Percentiles rank a stretch among this genome's conserved stretches.
phyloP scores from a whole-genome alignment of 2,329 filamentous ascomycete genomes.

The Aureobasidium melanogenum region DNA sequence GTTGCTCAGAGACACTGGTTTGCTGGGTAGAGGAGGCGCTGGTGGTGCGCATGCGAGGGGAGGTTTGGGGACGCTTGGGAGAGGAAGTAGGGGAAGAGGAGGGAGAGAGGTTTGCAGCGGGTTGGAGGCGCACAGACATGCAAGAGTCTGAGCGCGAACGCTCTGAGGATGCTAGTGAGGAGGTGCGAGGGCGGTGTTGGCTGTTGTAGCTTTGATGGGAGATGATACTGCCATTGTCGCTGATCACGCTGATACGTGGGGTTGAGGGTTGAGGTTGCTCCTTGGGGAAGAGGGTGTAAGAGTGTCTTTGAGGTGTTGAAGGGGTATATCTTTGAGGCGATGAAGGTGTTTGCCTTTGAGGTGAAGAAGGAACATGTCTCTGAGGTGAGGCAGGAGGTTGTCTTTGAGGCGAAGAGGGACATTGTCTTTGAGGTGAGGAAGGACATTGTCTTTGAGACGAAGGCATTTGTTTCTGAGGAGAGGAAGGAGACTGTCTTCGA shows the following conservation, averaged over 20 bases:
- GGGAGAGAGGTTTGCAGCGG: background rate
- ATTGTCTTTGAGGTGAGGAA: background rate
- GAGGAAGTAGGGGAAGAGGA: background rate
- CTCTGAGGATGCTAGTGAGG: background rate
- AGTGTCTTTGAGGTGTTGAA: background rate
- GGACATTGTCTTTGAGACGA: background rate
- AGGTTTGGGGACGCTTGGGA: conserved; percentile 2
- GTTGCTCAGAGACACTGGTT: background rate
- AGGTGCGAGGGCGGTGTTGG: background rate
- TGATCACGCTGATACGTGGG: background rate
- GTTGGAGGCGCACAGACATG: conserved; percentile 3
- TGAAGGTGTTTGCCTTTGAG: background rate
- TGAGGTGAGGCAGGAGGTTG: background rate
- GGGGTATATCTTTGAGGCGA: background rate
- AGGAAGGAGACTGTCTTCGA: background rate
- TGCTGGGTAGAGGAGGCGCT: background rate
- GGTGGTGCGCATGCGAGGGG: conserved; percentile 1
- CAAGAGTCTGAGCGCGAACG: conserved; percentile 10
- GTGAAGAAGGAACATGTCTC: background rate
- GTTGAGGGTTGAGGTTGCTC: background rate
- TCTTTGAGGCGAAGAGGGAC: background rate
- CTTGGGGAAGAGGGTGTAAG: conserved; percentile 8
- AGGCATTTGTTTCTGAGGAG: background rate
- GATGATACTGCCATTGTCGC: background rate
- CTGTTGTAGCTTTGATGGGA: background rate